A percentile compares a stretch with the other conserved stretches of the same genome.
Conservation (phyloP, 2,329 filamentous ascomycete genomes). For the Apiospora sp. region DNA sequence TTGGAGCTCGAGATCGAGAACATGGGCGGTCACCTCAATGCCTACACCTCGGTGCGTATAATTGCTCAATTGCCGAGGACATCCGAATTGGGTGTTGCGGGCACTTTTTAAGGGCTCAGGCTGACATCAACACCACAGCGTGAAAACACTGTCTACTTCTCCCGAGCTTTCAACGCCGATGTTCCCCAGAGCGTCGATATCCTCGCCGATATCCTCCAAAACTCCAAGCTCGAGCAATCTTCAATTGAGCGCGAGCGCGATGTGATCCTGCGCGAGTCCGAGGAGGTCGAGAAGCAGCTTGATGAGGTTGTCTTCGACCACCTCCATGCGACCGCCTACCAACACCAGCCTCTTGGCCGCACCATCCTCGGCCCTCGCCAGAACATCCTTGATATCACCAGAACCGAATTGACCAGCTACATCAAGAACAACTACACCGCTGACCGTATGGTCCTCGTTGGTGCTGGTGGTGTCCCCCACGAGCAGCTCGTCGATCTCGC, state of each 20-base stretch:
- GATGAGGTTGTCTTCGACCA: slow-evolving; percentile 99
- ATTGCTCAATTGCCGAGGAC: slow-evolving; percentile 21
- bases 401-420: slow-evolving; percentile 90
- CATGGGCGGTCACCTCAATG: slow-evolving; percentile 99
- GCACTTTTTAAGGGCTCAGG: neutral
- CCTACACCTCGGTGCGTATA: slow-evolving; percentile 92
- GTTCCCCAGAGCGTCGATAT: slow-evolving; percentile 97
- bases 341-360: slow-evolving; percentile 93
- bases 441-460: slow-evolving; percentile 98
- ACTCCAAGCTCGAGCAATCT: slow-evolving; percentile 93
- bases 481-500: slow-evolving; percentile 93
- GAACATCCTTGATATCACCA: slow-evolving; percentile 97
- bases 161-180: slow-evolving; percentile 98
- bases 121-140: slow-evolving; percentile 61
- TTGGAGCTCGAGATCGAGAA: slow-evolving; percentile 99
- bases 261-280: slow-evolving; percentile 97
- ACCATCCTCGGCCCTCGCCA: slow-evolving; percentile 97
- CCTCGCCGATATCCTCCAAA: slow-evolving; percentile 97
- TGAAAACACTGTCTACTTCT: slow-evolving; percentile 99
- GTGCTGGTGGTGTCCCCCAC: slow-evolving; percentile 92
- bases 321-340: slow-evolving; percentile 97
- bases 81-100: neutral
- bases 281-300: slow-evolving; percentile 99
- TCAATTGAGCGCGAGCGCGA: slow-evolving; percentile 98
- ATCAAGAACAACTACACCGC: slow-evolving; percentile 99